Evolutionary conservation across 176 grass and related monocot species (phyloP).

Genomic region (Aechmea fasciata): DNA sequence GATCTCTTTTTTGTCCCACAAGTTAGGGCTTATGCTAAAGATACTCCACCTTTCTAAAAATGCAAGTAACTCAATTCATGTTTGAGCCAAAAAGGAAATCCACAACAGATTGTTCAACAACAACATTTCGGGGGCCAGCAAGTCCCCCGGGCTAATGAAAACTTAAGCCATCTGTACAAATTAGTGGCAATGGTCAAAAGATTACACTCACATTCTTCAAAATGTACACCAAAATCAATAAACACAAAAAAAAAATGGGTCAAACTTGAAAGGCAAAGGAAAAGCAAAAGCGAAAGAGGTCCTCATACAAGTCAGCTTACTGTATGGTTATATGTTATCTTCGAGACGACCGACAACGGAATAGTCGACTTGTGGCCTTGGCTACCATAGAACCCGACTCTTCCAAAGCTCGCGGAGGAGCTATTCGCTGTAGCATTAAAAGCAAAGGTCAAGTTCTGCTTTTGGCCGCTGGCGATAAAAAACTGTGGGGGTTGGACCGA

Average conservation of each 20-base stretch:
- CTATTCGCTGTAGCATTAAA: constrained; percentile 59
- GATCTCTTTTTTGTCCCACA: too few relatives aligned
- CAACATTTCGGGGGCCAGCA: background rate
- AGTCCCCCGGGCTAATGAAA: background rate
- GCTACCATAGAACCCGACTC: constrained; percentile 58
- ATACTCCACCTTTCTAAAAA: too few relatives aligned
- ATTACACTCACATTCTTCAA: background rate
- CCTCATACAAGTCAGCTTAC: background rate
- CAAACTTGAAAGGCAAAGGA: background rate
- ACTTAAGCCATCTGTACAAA: background rate
- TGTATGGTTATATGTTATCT: constrained; percentile 25
- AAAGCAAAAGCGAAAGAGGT: background rate
- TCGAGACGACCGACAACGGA: constrained; percentile 63
- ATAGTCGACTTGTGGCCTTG: constrained; percentile 53
- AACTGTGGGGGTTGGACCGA: constrained; percentile 41
- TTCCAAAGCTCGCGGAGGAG: constrained; percentile 59
- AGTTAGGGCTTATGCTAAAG: too few relatives aligned
- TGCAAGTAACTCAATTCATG: background rate
- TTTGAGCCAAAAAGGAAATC: background rate
- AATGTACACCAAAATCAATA: background rate
- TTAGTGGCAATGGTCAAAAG: background rate
- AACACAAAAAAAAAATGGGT: background rate
- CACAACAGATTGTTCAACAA: background rate
- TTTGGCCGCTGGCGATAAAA: constrained; percentile 51
- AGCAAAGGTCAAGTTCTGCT: constrained; percentile 52